Base-by-base conservation (phyloP, 805 yeast genomes). In the Metschnikowia drakensbergensis region DNA sequence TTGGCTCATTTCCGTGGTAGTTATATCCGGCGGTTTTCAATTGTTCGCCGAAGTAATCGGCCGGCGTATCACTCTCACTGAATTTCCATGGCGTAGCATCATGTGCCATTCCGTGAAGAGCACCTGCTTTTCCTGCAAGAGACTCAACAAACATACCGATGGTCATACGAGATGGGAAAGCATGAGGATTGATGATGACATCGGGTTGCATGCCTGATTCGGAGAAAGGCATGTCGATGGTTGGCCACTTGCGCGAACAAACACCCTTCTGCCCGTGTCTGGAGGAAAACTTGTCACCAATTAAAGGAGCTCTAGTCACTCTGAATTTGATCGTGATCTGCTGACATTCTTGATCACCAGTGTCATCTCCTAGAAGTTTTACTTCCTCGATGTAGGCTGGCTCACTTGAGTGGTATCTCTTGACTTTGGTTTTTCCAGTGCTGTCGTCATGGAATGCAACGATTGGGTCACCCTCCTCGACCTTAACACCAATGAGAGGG, bases 101-200 rank as follows among this genome's bases (percentile, higher is more conserved):
- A 62, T 92, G 98, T 1, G 98, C 95, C 64, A 91, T 84, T 62
- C 99, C 99, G 59, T 94, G 99, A 61, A 94, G 73, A 5, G 97
- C 96, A 67, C 99, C 99, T 4, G 98, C 94, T 69, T 94, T 94
- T 64, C 99, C 99, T n/a, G 99, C 98, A 49, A 94, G 71, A 46
- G 96, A 86, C 71, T 94, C 99, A 42, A 94, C 97, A 71, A 94
- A 94, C 98, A 94, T 94, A 75, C 99, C 99, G 69, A 94, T 92
- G 9, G 99, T 94, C 99, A 94, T 94, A 77, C 99, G 94, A 42
- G 98, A 92, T 59, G 99, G 99, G 92, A 92, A 94, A 57, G 98
- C 99, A 68, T 92, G 99, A 3, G 99, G 99, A 67, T 94, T 94
- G 64, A 94, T 94, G 64, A 94, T 94, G 58, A 94, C 86, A 71